These are phyloP conservation scores for Paxillus rubicundulus DNA, from an alignment of 768 basidiomycete species.

Conservation along the genomic window DNA sequence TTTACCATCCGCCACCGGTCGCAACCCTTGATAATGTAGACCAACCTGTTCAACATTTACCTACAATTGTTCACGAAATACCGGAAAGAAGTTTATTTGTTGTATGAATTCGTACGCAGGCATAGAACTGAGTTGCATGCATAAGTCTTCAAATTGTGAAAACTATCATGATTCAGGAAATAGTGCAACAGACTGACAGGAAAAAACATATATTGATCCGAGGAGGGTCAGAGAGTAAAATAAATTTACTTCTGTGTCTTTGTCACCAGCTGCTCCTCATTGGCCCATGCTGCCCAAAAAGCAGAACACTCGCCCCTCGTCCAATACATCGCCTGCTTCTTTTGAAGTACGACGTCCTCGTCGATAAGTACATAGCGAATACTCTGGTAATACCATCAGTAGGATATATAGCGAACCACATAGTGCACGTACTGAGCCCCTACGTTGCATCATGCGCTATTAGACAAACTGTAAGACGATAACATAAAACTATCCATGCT, in stretches of 20 bases:
- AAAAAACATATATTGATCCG: neutral
- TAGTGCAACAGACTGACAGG: neutral
- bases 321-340: constrained; percentile 72
- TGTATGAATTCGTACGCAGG: neutral
- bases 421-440: constrained; percentile 59
- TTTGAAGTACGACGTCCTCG: constrained; percentile 63
- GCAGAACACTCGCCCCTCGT: constrained; percentile 57
- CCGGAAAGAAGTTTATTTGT: constrained; percentile 13
- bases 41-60: constrained; percentile 25
- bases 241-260: constrained; percentile 13
- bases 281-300: constrained; percentile 79
- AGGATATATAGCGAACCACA: neutral
- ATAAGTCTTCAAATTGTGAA: neutral
- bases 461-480: neutral
- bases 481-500: constrained; percentile 36
- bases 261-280: constrained; percentile 47
- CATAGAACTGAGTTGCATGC: neutral
- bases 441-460: constrained; percentile 21
- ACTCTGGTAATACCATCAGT: constrained; percentile 42
- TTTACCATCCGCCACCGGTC: constrained; percentile 11
- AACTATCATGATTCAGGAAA: neutral
- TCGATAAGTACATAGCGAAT: constrained; percentile 83
- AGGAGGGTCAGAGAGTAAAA: neutral
- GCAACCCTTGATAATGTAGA: constrained; percentile 29
- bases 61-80: constrained; percentile 27